These are phyloP conservation scores for Porpolomopsis calyptriformis DNA, from an alignment of 768 basidiomycete species.

Conservation along the genomic window DNA sequence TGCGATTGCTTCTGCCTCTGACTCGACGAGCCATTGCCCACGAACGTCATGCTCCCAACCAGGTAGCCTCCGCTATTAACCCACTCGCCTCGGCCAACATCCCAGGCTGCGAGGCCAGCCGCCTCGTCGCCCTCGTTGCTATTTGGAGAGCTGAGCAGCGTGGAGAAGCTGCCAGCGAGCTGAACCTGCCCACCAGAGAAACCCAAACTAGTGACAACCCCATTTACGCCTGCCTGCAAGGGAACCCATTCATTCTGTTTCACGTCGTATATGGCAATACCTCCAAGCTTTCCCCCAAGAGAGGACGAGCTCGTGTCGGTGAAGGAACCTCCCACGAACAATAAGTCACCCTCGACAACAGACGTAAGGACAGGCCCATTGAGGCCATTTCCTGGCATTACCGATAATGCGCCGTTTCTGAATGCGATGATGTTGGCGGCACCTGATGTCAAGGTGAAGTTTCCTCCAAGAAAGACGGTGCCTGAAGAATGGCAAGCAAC, in stretches of 20 bases:
- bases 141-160: conserved; percentile 24
- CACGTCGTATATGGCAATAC: conserved; percentile 67
- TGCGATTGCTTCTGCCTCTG: conserved; percentile 25
- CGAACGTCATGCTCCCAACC: conserved; percentile 56
- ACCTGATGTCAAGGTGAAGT: conserved; percentile 53
- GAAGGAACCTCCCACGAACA: conserved; percentile 89
- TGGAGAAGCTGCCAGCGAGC: conserved; percentile 69
- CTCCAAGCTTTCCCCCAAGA: conserved; percentile 39
- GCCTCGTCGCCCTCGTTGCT: conserved; percentile 26
- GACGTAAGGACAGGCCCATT: conserved; percentile 70
- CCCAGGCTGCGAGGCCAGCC: conserved; percentile 71
- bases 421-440: conserved; percentile 65
- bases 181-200: conserved; percentile 42
- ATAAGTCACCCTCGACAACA: conserved; percentile 44
- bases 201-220: conserved; percentile 54
- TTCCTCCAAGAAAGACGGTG: conserved; percentile 63
- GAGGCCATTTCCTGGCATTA: conserved; percentile 57
- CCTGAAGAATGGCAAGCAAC: conserved; percentile 60
- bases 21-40: conserved; percentile 51
- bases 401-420: conserved; percentile 43
- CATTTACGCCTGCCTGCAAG: conserved; percentile 67
- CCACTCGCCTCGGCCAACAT: conserved; percentile 52
- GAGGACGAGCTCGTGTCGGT: conserved; percentile 50
- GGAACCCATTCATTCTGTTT: conserved; percentile 52
- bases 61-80: conserved; percentile 65